Conservation (phyloP, 1,284 basidiomycete species). For the Fomitopsis schrenkii region DNA sequence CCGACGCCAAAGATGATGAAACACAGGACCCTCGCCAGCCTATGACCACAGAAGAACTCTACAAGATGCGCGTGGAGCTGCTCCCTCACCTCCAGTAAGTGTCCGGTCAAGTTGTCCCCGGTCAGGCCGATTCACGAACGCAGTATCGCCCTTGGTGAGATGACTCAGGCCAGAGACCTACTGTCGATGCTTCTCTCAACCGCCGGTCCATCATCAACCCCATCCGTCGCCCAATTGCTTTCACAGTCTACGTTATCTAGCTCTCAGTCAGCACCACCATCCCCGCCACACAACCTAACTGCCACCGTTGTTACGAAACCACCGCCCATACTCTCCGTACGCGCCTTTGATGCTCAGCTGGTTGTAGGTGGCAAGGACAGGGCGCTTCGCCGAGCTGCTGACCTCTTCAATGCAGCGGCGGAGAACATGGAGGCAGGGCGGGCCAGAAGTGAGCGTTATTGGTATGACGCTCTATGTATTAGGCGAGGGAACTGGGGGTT, state of each 20-base stretch:
- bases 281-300: slow-evolving; percentile 39
- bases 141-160: slow-evolving; percentile 73
- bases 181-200: slow-evolving; percentile 45
- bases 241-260: slow-evolving; percentile 6
- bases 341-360: slow-evolving; percentile 72
- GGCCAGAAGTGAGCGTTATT: slow-evolving; percentile 63
- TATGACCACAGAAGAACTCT: slow-evolving; percentile 73
- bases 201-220: slow-evolving; percentile 8
- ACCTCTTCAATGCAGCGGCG: slow-evolving; percentile 65
- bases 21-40: slow-evolving; percentile 27
- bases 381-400: slow-evolving; percentile 65
- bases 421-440: slow-evolving; percentile 62
- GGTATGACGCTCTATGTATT: slow-evolving; percentile 74
- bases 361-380: slow-evolving; percentile 74
- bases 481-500: slow-evolving; percentile 73
- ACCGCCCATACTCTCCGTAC: slow-evolving; percentile 59
- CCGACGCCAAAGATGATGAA: slow-evolving; percentile 23
- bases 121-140: slow-evolving; percentile 16
- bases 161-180: slow-evolving; percentile 69
- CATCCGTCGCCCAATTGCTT: neutral
- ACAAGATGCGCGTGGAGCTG: slow-evolving; percentile 68
- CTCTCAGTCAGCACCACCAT: slow-evolving; percentile 13
- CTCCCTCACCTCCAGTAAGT: slow-evolving; percentile 66
- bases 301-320: slow-evolving; percentile 65
- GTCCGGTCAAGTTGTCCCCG: neutral